Evolutionary conservation across 331 rosid species (phyloP), one percentile per base, ranked within the genome.

Genomic region (Phaseolus coccineus): DNA sequence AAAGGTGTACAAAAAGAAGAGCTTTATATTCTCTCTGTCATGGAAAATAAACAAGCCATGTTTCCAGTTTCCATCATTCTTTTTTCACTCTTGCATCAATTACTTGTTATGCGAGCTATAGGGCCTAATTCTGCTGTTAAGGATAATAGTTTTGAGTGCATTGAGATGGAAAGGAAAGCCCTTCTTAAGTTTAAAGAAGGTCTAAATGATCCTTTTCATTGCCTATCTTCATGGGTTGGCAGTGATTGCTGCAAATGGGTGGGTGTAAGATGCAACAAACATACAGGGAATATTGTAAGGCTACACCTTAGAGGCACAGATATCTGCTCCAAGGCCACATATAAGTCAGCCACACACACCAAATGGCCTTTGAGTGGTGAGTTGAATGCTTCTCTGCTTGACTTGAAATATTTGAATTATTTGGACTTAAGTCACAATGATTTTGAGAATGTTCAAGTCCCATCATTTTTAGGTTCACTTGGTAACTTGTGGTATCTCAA

Each of bases 381-480:
- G 57, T 51, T n/a, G 57, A 51, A 51, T 51, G 25, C 57, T 51
- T 51, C 57, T 51, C 57, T 51, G 25, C 57, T 51, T 51, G 57
- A 51, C 57, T 16, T 51, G 57, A 51, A 51, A 51, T n/a, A 51
- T n/a, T 51, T 51, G 57, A 51, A 51, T n/a, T 51, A 51, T 51
- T n/a, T 51, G 57, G 57, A 51, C 57, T 51, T 51, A 16, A 51
- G 57, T 51, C 57, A 51, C 25, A 51, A 46, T 46, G 16, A 46
- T 46, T 56, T 56, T 56, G 33, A 56, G 33, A 25, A 56, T 56
- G 33, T 25, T 56, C 63, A 56, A 56, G 63, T 56, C 33, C 63
- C 63, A 56, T 10, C 63, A 56, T 56, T 56, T 56, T 24, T 56
- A 56, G 63, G 63, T 56, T 25, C n/a, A 28, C 66, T 59, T 57